Percentiles rank a stretch among this genome's conserved stretches.
These are phyloP conservation scores for Arthrinium phaeospermum DNA, from an alignment of 2,329 filamentous ascomycete species.

Conservation along the genomic window DNA sequence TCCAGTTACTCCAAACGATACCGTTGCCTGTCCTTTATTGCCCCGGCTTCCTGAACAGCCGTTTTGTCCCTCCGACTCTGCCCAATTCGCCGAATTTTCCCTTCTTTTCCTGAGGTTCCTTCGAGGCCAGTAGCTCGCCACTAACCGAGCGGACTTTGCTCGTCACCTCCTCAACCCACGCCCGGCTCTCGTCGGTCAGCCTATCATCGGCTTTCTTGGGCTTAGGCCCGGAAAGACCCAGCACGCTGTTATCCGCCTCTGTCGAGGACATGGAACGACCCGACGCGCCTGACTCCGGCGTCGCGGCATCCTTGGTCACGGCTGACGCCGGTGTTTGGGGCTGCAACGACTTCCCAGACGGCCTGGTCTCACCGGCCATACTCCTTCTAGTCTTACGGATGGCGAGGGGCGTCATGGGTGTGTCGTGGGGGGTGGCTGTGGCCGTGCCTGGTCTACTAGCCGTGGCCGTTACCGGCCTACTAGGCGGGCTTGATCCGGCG, in stretches of 20 bases:
- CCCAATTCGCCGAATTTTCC: slow-evolving; percentile 71
- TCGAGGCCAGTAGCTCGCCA: slow-evolving; percentile 52
- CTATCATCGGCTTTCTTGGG: slow-evolving; percentile 66
- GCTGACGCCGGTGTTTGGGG: slow-evolving; percentile 51
- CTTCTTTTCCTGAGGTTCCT: slow-evolving; percentile 32
- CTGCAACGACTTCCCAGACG: slow-evolving; percentile 34
- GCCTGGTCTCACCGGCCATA: slow-evolving; percentile 39
- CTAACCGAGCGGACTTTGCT: slow-evolving; percentile 77
- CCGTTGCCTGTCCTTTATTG: not conserved
- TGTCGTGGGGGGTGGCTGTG: slow-evolving; percentile 43
- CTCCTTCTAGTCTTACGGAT: slow-evolving; percentile 61
- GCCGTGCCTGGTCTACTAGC: too few relatives aligned
- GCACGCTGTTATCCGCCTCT: slow-evolving; percentile 63
- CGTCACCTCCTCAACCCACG: slow-evolving; percentile 85
- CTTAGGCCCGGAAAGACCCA: slow-evolving; percentile 75
- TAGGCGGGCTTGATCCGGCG: slow-evolving; percentile 48
- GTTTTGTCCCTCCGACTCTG: slow-evolving; percentile 74
- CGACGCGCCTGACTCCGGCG: slow-evolving; percentile 52
- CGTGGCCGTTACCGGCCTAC: slow-evolving; percentile 37
- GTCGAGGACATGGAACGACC: slow-evolving; percentile 55
- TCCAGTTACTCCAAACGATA: not conserved
- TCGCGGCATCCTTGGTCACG: slow-evolving; percentile 42
- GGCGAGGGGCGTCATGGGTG: slow-evolving; percentile 53
- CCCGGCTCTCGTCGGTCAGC: slow-evolving; percentile 74
- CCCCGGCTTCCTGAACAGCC: slow-evolving; percentile 60